Conservation (phyloP, 257 asterid genomes). For the Capsicum chinense region DNA sequence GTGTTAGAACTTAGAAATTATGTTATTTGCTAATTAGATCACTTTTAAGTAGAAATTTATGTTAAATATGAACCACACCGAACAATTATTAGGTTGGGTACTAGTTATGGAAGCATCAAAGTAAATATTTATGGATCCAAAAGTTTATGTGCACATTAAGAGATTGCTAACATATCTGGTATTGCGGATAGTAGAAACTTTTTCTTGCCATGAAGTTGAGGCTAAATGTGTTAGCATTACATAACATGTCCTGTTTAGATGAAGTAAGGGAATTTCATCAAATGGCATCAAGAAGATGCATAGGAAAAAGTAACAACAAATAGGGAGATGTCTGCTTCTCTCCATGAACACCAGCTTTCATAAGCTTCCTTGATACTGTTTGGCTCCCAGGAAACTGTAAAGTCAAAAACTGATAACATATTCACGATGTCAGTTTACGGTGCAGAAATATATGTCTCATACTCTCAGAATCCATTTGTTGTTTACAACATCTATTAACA, state of each 20-base stretch:
- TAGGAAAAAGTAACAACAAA: no score
- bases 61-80: not conserved
- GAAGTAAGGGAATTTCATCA: not conserved
- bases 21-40: not conserved
- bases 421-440: not conserved
- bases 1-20: not conserved
- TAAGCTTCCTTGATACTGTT: not conserved
- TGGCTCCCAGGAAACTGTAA: not conserved
- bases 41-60: not conserved
- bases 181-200: not conserved
- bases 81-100: not conserved
- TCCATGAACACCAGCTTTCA: not conserved
- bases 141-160: not conserved
- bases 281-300: no score
- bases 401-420: not conserved
- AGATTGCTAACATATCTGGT: not conserved
- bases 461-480: not conserved
- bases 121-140: not conserved
- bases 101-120: conserved; percentile 1
- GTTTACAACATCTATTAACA: not conserved
- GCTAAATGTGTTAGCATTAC: not conserved
- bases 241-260: not conserved
- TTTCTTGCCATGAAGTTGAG: not conserved
- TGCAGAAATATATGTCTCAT: not conserved
- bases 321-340: not conserved